A percentile compares a stretch with the other conserved stretches of the same genome.
Evolutionary conservation across 371 early-diverging fungal genomes (phyloP).

Genomic region (Phascolomyces articulosus): DNA sequence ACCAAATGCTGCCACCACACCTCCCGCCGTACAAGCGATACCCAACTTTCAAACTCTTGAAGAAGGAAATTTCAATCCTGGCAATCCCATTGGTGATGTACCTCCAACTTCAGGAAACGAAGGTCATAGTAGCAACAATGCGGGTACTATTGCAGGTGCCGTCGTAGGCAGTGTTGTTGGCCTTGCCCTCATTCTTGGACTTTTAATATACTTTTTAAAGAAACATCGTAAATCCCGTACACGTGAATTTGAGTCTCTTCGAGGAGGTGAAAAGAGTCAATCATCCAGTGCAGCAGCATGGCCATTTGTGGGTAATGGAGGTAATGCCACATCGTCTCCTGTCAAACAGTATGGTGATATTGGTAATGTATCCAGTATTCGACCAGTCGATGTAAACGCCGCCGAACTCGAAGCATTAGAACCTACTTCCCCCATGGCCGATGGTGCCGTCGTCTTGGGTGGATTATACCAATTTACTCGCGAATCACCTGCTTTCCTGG

Average conservation of each 20-base stretch:
- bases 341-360: not conserved
- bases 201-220: conserved; percentile 13
- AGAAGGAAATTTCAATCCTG: not conserved
- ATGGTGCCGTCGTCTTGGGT: not conserved
- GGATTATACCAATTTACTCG: not conserved
- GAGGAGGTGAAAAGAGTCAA: not conserved
- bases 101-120: not conserved
- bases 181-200: conserved; percentile 8
- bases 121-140: not conserved
- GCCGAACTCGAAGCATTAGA: conserved; percentile 3
- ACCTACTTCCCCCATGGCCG: not conserved
- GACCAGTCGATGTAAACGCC: not conserved
- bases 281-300: not conserved
- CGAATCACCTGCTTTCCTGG: not conserved
- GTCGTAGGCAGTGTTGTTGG: conserved; percentile 26
- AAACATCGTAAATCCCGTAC: conserved; percentile 10
- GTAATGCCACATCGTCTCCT: not conserved
- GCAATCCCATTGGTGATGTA: not conserved
- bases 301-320: not conserved
- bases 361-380: not conserved
- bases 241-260: not conserved
- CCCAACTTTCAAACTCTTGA: too few species aligned
- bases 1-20: too few species aligned
- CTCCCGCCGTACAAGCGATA: too few species aligned
- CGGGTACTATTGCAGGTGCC: conserved; percentile 25